These are phyloP conservation scores for Xylaria sp. DNA, from an alignment of 495 filamentous ascomycete species.

Conservation along the genomic window DNA sequence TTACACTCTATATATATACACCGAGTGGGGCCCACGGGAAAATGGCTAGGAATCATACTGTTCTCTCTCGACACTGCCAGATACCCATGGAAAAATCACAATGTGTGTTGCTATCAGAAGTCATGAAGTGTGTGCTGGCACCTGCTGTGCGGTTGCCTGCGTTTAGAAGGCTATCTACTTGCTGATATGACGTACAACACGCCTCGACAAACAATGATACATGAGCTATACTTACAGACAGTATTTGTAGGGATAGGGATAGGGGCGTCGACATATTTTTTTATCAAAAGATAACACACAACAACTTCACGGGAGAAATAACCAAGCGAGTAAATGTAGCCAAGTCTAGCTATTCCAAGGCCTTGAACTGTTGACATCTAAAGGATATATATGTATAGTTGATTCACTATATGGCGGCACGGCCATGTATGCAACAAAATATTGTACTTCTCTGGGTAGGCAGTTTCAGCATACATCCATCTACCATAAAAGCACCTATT, in stretches of 20 bases:
- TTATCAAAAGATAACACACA: too few species aligned
- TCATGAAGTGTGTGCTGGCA: background rate
- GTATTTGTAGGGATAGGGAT: too few species aligned
- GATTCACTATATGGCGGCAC: background rate
- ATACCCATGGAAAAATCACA: background rate
- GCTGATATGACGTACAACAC: background rate
- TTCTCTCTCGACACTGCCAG: background rate
- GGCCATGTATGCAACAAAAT: background rate
- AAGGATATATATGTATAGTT: background rate
- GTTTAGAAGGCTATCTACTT: background rate
- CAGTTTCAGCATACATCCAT: background rate
- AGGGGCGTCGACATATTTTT: background rate
- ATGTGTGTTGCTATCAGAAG: background rate
- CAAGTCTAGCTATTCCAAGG: background rate
- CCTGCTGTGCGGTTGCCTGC: background rate
- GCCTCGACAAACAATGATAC: background rate
- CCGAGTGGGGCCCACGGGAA: too few species aligned
- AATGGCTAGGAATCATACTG: too few species aligned
- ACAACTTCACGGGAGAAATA: background rate
- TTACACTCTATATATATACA: background rate
- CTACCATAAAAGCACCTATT: background rate
- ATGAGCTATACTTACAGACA: background rate
- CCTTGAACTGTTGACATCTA: background rate
- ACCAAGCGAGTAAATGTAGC: background rate
- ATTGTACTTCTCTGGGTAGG: background rate